These are phyloP conservation scores for Didymella keratinophila DNA, from an alignment of 2,329 filamentous ascomycete genomes.

Conservation along the genomic window DNA sequence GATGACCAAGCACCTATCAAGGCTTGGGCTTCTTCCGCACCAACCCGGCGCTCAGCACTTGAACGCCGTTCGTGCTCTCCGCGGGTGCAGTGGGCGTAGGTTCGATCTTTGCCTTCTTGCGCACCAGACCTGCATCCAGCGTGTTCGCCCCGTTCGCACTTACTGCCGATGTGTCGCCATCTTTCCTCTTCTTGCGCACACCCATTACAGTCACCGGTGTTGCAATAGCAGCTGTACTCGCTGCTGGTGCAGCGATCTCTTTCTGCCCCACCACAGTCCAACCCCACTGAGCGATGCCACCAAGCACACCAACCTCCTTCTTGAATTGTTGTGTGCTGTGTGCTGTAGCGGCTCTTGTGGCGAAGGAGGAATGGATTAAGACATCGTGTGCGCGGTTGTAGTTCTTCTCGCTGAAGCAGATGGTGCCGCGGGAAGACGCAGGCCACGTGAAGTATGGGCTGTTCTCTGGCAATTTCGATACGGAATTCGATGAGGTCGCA, in stretches of 20 bases:
- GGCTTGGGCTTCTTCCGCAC: constrained; percentile 48
- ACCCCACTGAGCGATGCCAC: constrained; percentile 40
- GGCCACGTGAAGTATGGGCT: constrained; percentile 75
- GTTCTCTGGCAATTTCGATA: constrained; percentile 57
- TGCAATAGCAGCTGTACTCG: constrained; percentile 10
- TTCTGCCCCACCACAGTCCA: constrained; percentile 41
- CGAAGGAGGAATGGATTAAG: constrained; percentile 77
- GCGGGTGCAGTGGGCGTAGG: constrained; percentile 17
- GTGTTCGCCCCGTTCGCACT: constrained; percentile 19
- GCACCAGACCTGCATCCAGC: constrained; percentile 35
- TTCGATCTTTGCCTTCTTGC: constrained; percentile 46
- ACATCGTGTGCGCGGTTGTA: constrained; percentile 75
- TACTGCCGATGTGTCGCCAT: constrained; percentile 19
- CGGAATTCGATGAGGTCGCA: constrained; percentile 52
- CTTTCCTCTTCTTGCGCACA: constrained; percentile 48
- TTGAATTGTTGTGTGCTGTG: constrained; percentile 75
- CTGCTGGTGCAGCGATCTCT: constrained; percentile 17
- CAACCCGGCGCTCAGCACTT: constrained; percentile 40
- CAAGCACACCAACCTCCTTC: constrained; percentile 65
- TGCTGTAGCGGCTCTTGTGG: constrained; percentile 67
- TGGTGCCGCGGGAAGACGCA: constrained; percentile 65
- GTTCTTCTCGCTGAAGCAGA: constrained; percentile 68
- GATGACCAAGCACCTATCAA: constrained; percentile 9
- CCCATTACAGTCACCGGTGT: constrained; percentile 39
- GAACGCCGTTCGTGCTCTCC: constrained; percentile 31